phyloP scores from a whole-genome alignment of 2,329 filamentous ascomycete genomes.

The Stachybotrys chartarum region DNA sequence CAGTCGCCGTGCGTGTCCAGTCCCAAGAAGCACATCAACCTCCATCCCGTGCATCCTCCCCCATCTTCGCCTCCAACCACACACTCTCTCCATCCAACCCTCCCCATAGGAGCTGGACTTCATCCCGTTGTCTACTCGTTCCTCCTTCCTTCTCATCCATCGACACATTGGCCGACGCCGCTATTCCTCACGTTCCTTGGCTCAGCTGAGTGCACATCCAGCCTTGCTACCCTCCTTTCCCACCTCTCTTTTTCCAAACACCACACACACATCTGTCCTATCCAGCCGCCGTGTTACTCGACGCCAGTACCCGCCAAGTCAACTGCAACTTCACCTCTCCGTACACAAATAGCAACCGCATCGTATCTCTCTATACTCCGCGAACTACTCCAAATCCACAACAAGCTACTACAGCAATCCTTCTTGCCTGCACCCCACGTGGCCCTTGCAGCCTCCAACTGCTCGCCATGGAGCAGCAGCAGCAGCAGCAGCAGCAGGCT shows the following conservation, averaged over 20 bases:
- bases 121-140: conserved; percentile 18
- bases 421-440: conserved; percentile 31
- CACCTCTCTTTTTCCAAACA: conserved; percentile 6
- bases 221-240: conserved; percentile 27
- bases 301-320: conserved; percentile 2
- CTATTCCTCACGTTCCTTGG: conserved; percentile 30
- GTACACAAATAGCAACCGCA: not conserved
- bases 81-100: conserved; percentile 20
- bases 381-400: conserved; percentile 2
- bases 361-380: not conserved
- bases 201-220: conserved; percentile 20
- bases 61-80: conserved; percentile 6
- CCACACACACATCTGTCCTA: conserved; percentile 22
- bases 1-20: not conserved
- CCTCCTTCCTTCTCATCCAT: conserved; percentile 28
- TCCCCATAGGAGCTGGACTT: conserved; percentile 27
- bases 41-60: conserved; percentile 6
- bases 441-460: conserved; percentile 39
- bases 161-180: conserved; percentile 25
- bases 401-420: conserved; percentile 1
- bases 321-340: not conserved
- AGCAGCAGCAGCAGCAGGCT: conserved; percentile 28
- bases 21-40: not conserved
- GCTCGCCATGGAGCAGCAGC: conserved; percentile 51
- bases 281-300: conserved; percentile 16